Conservation (phyloP, 257 asterid species). For the Jacaranda mimosifolia region DNA sequence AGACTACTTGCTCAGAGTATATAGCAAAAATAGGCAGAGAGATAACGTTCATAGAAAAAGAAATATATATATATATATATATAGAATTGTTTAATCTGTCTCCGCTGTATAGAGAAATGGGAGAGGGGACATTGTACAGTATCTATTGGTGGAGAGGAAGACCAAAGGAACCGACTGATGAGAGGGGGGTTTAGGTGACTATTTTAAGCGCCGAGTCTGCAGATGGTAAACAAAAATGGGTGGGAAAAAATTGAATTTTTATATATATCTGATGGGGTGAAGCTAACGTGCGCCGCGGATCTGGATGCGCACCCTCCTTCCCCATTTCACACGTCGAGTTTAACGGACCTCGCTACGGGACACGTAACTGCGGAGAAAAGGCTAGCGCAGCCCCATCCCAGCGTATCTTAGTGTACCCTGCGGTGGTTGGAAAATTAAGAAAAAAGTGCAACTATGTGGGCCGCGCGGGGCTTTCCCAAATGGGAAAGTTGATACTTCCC, state of each 20-base stretch:
- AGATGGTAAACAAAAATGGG: conserved; percentile 7
- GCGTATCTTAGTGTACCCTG: conserved; percentile 34
- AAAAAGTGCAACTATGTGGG: conserved; percentile 32
- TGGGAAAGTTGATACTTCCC: conserved; percentile 21
- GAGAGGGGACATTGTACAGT: neutral
- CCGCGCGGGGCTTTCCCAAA: neutral
- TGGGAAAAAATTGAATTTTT: conserved; percentile 32
- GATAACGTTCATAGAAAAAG: neutral
- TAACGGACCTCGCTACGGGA: conserved; percentile 2
- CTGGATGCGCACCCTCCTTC: conserved; percentile 34
- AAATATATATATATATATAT: neutral
- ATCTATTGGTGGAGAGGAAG: conserved; percentile 31
- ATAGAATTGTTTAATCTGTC: conserved; percentile 17
- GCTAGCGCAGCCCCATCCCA: neutral
- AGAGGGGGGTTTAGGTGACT: conserved; percentile 25
- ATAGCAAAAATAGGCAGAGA: neutral
- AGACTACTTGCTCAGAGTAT: neutral
- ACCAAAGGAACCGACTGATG: neutral
- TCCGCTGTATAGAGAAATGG: conserved; percentile 6
- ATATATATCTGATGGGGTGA: neutral
- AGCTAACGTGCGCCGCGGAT: conserved; percentile 40
- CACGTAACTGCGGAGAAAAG: conserved; percentile 38
- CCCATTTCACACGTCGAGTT: conserved; percentile 34
- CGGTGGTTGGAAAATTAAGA: neutral
- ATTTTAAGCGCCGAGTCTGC: conserved; percentile 49